A percentile compares a stretch with the other conserved stretches of the same genome.
Evolutionary conservation across 208 protist species (phyloP).

Genomic region (Trichomonas tenax): DNA sequence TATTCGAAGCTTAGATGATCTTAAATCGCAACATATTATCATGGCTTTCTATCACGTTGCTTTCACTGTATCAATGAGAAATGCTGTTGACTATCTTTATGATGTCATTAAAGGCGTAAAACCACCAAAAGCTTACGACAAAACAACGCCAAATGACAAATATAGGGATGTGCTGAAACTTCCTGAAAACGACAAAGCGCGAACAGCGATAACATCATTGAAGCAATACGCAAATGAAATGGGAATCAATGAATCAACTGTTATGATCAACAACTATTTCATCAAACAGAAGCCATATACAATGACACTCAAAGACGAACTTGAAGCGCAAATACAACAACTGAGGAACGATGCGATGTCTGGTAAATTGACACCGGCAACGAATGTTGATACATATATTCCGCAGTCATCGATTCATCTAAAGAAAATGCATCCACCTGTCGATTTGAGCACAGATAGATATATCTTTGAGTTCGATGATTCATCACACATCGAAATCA

Average conservation of each 20-base stretch:
- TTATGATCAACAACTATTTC: background rate
- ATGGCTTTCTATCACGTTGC: background rate
- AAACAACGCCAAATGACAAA: background rate
- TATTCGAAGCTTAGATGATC: background rate
- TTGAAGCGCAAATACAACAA: background rate
- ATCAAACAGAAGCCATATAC: background rate
- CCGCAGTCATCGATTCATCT: background rate
- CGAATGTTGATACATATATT: background rate
- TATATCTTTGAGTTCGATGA: background rate
- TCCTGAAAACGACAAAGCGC: background rate
- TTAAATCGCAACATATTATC: background rate
- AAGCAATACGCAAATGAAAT: background rate
- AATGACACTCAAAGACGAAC: background rate
- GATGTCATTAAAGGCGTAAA: background rate
- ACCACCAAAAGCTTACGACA: background rate
- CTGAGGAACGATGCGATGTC: background rate
- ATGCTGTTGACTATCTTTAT: background rate
- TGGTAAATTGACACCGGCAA: background rate
- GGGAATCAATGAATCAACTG: background rate
- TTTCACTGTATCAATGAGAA: background rate
- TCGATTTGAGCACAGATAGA: background rate
- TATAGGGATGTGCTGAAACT: background rate
- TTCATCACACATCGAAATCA: background rate
- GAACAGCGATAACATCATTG: background rate
- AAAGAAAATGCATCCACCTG: background rate